Evolutionary conservation across 768 basidiomycete genomes (phyloP), one percentile per base, ranked within the genome.

Genomic region (Leucosporidium yakuticum): DNA sequence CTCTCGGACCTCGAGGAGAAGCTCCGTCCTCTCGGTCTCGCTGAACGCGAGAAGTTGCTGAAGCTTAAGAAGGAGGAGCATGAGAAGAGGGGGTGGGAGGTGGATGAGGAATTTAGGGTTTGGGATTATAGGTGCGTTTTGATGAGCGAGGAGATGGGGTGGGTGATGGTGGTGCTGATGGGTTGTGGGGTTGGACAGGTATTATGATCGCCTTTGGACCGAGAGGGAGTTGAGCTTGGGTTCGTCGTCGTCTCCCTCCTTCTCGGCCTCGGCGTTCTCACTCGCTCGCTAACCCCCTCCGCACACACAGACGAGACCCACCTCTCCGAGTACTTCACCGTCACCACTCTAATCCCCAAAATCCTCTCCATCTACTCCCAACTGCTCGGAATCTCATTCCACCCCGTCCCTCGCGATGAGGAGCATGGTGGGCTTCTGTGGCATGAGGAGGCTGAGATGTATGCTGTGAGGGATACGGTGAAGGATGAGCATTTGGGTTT

Each of bases 321-420:
- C 19, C 85, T 93, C 71, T 91, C 92, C 79, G 88, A 92, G 77
- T 90, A 91, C 78, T 92, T 94, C 83, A 90, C 90, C 0, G 91
- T 92, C 4, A 82, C 85, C 4, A 84, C 87, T 23, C 89, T 94
- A 53, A 88, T 94, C 17, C 88, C 89, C 9, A 82, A 87, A 5
- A 90, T 94, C 74, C 82, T 94, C 57, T 81, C 84, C 20, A 90
- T 93, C 75, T 94, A 93, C 78, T 89, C 91, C 77, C 85, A 85
- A 64, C 80, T 93, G 25, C 84, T 94, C 32, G 84, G 88, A 23
- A 89, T 94, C 49, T 81, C 82, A 65, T 91, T 92, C 73, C 25
- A 68, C 51, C 58, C 29, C 9, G 72, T 76, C 4, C 71, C 70
- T 47, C 73, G 81, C 4, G 80, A 81, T 69, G 65, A 81, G 48